Conservation (phyloP, 352 stramenopile genomes). For the Ophiocytium majus region DNA sequence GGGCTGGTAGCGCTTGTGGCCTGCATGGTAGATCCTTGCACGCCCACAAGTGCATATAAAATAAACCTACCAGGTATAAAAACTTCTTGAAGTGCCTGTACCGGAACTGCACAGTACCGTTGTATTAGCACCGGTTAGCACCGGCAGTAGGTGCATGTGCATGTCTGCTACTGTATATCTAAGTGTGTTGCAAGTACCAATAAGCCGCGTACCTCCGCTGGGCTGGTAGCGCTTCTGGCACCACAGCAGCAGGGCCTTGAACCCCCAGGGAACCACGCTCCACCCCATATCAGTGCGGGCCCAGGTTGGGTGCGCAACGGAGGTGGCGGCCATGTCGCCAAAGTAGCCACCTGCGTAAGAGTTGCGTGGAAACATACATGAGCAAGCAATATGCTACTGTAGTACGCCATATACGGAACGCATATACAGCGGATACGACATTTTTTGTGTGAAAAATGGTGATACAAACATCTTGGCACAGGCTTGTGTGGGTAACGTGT, state of each 20-base stretch:
- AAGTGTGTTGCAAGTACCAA: too few relatives aligned
- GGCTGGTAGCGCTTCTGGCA: slow-evolving; percentile 45
- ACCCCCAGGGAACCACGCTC: slow-evolving; percentile 56
- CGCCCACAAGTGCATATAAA: too few relatives aligned
- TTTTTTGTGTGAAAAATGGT: neutral
- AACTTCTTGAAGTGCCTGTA: too few relatives aligned
- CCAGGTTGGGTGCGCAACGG: slow-evolving; percentile 34
- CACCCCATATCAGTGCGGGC: slow-evolving; percentile 52
- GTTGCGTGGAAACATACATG: neutral
- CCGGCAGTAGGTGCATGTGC: too few relatives aligned
- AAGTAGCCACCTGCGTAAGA: slow-evolving; percentile 40
- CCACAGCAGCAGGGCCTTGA: slow-evolving; percentile 52
- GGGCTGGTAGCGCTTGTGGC: too few relatives aligned
- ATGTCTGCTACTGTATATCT: too few relatives aligned
- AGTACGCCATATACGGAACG: neutral
- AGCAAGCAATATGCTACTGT: neutral
- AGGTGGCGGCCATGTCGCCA: slow-evolving; percentile 45
- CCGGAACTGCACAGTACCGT: too few relatives aligned
- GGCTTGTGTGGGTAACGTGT: neutral
- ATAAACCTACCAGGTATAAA: too few relatives aligned
- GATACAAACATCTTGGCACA: neutral
- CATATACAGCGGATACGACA: too few relatives aligned
- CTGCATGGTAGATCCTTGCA: too few relatives aligned
- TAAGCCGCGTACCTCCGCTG: neutral
- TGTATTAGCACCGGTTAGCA: too few relatives aligned